Conservation (phyloP, 2,329 filamentous ascomycete genomes). For the Calonectria pseudoturangicola region DNA sequence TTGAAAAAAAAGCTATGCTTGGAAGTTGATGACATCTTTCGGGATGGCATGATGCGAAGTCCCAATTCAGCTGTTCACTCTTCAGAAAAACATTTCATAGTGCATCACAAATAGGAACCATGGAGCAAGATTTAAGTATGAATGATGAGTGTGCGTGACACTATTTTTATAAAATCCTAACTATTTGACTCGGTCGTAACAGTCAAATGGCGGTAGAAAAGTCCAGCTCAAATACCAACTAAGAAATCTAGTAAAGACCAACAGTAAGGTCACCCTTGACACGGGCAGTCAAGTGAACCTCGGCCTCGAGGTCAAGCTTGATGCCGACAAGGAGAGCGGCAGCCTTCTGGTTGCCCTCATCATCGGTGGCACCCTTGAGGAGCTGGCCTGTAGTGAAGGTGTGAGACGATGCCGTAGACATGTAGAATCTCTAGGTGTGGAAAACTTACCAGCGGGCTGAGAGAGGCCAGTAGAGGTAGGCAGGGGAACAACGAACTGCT, state of each 20-base stretch:
- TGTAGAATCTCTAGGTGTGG: background rate
- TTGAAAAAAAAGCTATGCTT: too few species aligned
- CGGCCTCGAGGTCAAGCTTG: conserved; percentile 24
- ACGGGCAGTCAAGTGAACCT: conserved; percentile 25
- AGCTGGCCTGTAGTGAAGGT: background rate
- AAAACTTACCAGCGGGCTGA: conserved; percentile 21
- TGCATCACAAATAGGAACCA: background rate
- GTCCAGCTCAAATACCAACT: conserved; percentile 5
- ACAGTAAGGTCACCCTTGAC: conserved; percentile 27
- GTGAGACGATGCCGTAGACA: background rate
- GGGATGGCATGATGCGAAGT: too few species aligned
- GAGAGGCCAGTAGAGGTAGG: conserved; percentile 22
- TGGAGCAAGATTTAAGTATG: too few species aligned
- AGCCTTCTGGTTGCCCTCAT: conserved; percentile 24
- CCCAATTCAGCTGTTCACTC: background rate
- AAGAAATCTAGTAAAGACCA: conserved; percentile 26
- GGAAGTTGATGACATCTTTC: too few species aligned
- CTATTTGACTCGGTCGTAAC: conserved; percentile 19
- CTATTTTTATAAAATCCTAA: conserved; percentile 11
- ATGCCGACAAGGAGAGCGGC: conserved; percentile 25
- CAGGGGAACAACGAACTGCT: conserved; percentile 26
- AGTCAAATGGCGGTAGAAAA: conserved; percentile 19
- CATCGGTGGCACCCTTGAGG: conserved; percentile 13
- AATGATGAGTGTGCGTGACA: conserved; percentile 2
- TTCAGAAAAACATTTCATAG: background rate